A percentile compares a stretch with the other conserved stretches of the same genome.
Conservation (phyloP, 2,329 filamentous ascomycete species). For the Verticillium albo-atrum region DNA sequence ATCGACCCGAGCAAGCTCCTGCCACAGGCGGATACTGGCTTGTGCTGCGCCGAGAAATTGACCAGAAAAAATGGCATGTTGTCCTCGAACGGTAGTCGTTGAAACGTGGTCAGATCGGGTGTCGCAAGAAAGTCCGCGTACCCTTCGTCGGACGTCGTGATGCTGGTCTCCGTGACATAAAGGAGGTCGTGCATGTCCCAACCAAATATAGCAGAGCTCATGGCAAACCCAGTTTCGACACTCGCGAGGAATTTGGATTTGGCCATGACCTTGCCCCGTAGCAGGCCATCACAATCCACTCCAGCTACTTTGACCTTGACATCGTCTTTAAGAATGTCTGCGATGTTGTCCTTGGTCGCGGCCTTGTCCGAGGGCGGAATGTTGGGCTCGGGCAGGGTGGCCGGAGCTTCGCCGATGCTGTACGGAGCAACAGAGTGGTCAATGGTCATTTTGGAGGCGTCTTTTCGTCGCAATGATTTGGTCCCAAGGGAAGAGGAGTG, state of each 20-base stretch:
- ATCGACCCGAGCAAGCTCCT: slow-evolving; percentile 60
- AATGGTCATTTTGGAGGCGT: no score
- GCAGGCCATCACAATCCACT: slow-evolving; percentile 69
- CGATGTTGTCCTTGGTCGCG: not conserved
- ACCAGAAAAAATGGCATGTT: slow-evolving; percentile 72
- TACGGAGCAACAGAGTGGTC: no score
- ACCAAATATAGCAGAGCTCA: slow-evolving; percentile 80
- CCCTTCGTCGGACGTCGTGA: slow-evolving; percentile 76
- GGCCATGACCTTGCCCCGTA: slow-evolving; percentile 75
- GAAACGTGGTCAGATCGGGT: slow-evolving; percentile 65
- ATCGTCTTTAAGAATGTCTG: slow-evolving; percentile 5
- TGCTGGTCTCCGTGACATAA: slow-evolving; percentile 69
- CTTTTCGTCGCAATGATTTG: no score
- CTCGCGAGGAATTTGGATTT: slow-evolving; percentile 81
- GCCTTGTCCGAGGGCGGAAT: no score
- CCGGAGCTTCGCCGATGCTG: no score
- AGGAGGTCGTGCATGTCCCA: slow-evolving; percentile 87
- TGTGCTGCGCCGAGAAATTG: slow-evolving; percentile 68
- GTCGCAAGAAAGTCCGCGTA: slow-evolving; percentile 72
- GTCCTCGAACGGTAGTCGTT: slow-evolving; percentile 76
- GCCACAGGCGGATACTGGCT: slow-evolving; percentile 66
- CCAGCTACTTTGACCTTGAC: slow-evolving; percentile 52
- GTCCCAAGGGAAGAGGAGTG: no score
- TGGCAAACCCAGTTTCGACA: slow-evolving; percentile 70
- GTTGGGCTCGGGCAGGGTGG: no score